Base-by-base conservation (phyloP, 2,329 filamentous ascomycete species). In the Talaromyces amestolkiae region DNA sequence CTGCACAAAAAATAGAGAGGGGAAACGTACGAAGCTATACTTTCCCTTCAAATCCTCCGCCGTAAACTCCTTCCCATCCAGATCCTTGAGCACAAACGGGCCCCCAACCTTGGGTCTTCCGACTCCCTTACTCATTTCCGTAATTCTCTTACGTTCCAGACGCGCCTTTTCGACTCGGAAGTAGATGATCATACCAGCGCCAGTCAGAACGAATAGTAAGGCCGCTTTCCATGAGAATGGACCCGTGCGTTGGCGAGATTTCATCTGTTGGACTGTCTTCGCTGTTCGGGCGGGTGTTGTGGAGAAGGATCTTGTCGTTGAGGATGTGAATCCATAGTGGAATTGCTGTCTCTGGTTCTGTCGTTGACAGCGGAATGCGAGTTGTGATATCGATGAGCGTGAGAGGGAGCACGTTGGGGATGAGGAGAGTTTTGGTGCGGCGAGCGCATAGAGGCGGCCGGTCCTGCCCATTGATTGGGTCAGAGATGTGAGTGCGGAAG, bases 161-260 rank as follows among this genome's bases (percentile, higher is more conserved):
- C 95, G 89, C 72, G 87, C 87, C 83, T 98, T 98, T 79, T 99
- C 95, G 72, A 89, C 87, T 73, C 93, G 92, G 79, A 99, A 98
- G 78, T 98, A 99, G 79, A 91, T 87, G 67, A 93, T 88, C 73
- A 99, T 84, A 33, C 87, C 89, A 13, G 82, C 88, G 71, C 91
- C 93, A 2, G 93, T 90, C 56, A 85, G 75, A 69, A 98, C 84
- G 81, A 99, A 98, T 69, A 99, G 84, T 60, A 93, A 71, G 19
- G 92, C 94, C 37, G 94, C 90, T 80, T 92, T 94, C 87, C 91
- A 93, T 63, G 93, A 97, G 82, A 99, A 98, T 35, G 95, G 95
- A 1, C 78, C 78, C 33, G 76, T 80, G 6, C 75, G 72, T 66
- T 76, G 72, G 39, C 78, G 77, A 54, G 77, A 73, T 47, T 75